phyloP scores from a whole-genome alignment of 2,329 filamentous ascomycete genomes.

The Zasmidium angulare region DNA sequence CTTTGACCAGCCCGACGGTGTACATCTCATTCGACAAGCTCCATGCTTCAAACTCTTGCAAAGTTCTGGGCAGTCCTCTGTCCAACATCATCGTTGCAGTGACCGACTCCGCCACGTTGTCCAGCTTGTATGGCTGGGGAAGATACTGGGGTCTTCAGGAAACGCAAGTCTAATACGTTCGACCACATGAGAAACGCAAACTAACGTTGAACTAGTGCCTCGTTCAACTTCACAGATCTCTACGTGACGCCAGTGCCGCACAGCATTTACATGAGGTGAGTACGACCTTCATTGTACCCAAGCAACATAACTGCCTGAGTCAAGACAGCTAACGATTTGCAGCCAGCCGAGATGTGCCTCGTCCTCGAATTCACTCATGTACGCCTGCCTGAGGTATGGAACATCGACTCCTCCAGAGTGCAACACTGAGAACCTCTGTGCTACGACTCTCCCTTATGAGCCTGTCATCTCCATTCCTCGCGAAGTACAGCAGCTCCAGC shows the following conservation, averaged over 20 bases:
- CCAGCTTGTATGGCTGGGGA: conserved; percentile 14
- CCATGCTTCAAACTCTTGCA: conserved; percentile 23
- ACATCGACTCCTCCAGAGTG: background rate
- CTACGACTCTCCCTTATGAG: conserved; percentile 9
- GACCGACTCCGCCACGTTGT: conserved; percentile 13
- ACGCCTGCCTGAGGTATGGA: background rate
- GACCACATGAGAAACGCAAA: too few relatives aligned
- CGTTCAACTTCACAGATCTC: conserved; percentile 21
- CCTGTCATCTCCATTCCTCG: conserved; percentile 14
- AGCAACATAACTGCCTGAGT: too few relatives aligned
- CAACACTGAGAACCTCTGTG: background rate
- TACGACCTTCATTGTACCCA: too few relatives aligned
- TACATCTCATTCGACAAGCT: conserved; percentile 26
- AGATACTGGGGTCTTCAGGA: background rate
- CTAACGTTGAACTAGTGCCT: too few relatives aligned
- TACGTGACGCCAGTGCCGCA: conserved; percentile 17
- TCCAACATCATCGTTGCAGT: conserved; percentile 22
- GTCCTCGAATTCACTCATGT: conserved; percentile 2
- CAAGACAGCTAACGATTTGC: too few relatives aligned
- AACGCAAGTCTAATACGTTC: too few relatives aligned
- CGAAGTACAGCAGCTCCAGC: conserved; percentile 13
- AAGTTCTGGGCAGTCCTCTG: conserved; percentile 12
- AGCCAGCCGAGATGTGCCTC: conserved; percentile 15
- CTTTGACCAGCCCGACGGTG: conserved; percentile 23
- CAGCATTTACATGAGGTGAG: conserved; percentile 11